Conservation (phyloP, 805 yeast species). For the Yarrowia sp. region DNA sequence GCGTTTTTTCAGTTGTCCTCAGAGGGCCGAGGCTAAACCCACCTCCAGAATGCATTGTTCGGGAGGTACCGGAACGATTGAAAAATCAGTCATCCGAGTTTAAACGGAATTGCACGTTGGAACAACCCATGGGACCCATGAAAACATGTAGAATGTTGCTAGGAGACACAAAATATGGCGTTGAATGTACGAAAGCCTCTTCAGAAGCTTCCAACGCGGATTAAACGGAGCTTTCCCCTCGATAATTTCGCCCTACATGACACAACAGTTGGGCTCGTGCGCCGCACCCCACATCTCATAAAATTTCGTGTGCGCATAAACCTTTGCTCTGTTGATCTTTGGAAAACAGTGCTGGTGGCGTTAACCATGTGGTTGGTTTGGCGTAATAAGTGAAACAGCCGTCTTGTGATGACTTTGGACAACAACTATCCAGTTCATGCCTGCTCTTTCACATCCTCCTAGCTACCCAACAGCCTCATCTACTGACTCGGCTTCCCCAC, state of each 20-base stretch:
- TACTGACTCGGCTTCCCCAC: slow-evolving; percentile 8
- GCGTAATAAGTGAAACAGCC: background rate
- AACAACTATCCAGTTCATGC: background rate
- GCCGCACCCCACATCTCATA: slow-evolving; percentile 24
- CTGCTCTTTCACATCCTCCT: background rate
- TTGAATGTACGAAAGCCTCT: background rate
- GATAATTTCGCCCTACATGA: background rate
- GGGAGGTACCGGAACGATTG: background rate
- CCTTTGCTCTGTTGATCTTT: background rate
- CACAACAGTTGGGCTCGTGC: slow-evolving; percentile 1
- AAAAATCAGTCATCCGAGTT: slow-evolving; percentile 20
- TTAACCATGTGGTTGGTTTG: background rate
- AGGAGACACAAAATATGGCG: background rate
- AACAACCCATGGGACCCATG: too few species aligned
- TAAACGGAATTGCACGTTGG: background rate
- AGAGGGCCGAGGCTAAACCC: slow-evolving; percentile 2
- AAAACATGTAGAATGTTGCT: background rate
- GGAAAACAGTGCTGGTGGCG: background rate
- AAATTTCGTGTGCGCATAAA: slow-evolving; percentile 18
- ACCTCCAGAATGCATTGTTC: slow-evolving; percentile 4
- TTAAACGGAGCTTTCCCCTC: background rate
- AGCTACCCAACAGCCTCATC: background rate
- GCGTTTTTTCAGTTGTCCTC: background rate
- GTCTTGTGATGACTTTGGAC: background rate
- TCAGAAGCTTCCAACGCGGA: background rate